Evolutionary conservation across 148 eudicot species (phyloP).

Genomic region (Persicaria tinctoria): DNA sequence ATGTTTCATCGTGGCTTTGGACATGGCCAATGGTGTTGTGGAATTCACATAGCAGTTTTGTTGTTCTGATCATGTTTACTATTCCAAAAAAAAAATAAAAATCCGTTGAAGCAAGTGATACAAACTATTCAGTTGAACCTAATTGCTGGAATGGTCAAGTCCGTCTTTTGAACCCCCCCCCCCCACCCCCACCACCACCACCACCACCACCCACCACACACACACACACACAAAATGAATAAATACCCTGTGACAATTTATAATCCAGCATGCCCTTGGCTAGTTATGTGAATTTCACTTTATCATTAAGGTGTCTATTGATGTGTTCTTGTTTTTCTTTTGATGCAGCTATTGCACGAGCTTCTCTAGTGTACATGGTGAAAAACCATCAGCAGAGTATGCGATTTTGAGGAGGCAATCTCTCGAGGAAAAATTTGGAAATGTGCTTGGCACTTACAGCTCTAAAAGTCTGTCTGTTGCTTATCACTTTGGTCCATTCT

Average conservation of each 20-base stretch:
- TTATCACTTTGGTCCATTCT: conserved; percentile 81
- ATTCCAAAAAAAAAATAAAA: not conserved
- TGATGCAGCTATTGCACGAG: conserved; percentile 59
- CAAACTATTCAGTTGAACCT: not conserved
- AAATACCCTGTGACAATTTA: not conserved
- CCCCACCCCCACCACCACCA: not conserved
- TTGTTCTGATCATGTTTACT: not conserved
- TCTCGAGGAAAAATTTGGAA: conserved; percentile 80
- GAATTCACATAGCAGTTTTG: not conserved
- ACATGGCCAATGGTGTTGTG: not conserved
- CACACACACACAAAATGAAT: not conserved
- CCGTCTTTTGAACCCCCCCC: not conserved
- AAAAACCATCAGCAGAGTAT: conserved; percentile 81
- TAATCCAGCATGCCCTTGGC: not conserved
- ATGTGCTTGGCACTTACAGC: conserved; percentile 58
- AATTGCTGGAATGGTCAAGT: conserved; percentile 1
- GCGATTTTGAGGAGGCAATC: conserved; percentile 87
- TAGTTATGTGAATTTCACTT: not conserved
- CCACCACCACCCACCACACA: too few species aligned
- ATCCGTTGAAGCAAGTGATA: not conserved
- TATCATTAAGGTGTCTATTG: conserved; percentile 8
- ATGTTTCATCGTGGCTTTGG: not conserved
- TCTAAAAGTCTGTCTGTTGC: conserved; percentile 61
- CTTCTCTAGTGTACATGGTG: conserved; percentile 86
- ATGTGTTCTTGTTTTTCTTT: conserved; percentile 10